phyloP scores from a whole-genome alignment of 768 basidiomycete species.

The Cantharellus cinnabarinus region DNA sequence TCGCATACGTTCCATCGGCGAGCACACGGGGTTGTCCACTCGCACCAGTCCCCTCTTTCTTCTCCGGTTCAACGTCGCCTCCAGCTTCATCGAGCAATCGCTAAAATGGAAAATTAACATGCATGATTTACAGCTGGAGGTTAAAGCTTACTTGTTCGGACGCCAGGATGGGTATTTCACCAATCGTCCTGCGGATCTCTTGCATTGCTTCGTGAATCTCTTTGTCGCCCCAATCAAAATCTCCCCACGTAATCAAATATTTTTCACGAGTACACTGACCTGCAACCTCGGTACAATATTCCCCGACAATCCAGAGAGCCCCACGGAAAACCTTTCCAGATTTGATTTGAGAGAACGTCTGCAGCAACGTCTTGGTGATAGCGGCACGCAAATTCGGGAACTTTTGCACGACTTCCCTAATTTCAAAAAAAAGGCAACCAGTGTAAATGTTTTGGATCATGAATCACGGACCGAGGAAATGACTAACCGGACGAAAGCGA shows the following conservation, averaged over 20 bases:
- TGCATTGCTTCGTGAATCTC: slow-evolving; percentile 57
- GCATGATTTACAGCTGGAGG: background rate
- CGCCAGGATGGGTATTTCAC: slow-evolving; percentile 94
- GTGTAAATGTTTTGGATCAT: background rate
- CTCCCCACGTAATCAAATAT: background rate
- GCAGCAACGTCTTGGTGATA: slow-evolving; percentile 69
- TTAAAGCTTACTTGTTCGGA: slow-evolving; percentile 44
- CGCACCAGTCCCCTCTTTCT: slow-evolving; percentile 13
- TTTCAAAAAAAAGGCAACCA: background rate
- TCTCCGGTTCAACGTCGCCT: slow-evolving; percentile 30
- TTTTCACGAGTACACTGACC: slow-evolving; percentile 13
- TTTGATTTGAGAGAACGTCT: slow-evolving; percentile 70
- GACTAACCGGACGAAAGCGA: slow-evolving; percentile 51
- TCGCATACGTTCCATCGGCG: slow-evolving; percentile 95
- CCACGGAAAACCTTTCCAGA: slow-evolving; percentile 95
- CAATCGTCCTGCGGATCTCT: slow-evolving; percentile 67
- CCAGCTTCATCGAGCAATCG: slow-evolving; percentile 54
- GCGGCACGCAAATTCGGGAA: slow-evolving; percentile 70
- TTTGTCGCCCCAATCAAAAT: background rate
- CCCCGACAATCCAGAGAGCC: slow-evolving; percentile 94
- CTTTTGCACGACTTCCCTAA: slow-evolving; percentile 87
- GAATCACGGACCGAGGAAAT: slow-evolving; percentile 14
- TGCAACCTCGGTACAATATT: slow-evolving; percentile 49
- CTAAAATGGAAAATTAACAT: slow-evolving; percentile 10
- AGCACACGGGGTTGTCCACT: slow-evolving; percentile 42